Evolutionary conservation across 2,329 filamentous ascomycete genomes (phyloP).

Genomic region (Ascochyta pisi): DNA sequence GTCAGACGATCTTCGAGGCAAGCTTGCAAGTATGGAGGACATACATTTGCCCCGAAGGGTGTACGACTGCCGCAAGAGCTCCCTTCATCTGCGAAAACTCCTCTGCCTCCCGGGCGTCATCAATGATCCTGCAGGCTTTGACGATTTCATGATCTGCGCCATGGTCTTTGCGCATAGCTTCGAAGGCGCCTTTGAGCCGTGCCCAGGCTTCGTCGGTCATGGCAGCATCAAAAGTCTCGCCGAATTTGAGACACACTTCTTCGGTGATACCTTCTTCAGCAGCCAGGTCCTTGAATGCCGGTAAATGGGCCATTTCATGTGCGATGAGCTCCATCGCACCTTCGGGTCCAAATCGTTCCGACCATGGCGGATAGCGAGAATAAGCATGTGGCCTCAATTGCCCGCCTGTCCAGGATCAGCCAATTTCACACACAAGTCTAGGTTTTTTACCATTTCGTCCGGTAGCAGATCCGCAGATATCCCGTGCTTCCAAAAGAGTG

Average conservation of each 20-base stretch:
- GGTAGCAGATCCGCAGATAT: too few species aligned
- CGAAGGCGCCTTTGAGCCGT: constrained; percentile 16
- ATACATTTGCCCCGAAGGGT: too few species aligned
- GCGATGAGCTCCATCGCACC: constrained; percentile 21
- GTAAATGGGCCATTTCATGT: constrained; percentile 3
- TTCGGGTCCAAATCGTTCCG: constrained; percentile 14
- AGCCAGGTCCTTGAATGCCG: not conserved
- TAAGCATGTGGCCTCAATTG: constrained; percentile 21
- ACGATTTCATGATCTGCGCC: not conserved
- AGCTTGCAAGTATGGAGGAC: too few species aligned
- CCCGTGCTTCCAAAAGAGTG: constrained; percentile 6
- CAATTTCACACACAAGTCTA: not conserved
- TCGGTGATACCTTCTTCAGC: constrained; percentile 17
- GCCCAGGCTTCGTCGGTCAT: constrained; percentile 23
- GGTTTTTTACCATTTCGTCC: too few species aligned
- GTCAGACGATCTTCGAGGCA: too few species aligned
- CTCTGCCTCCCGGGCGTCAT: too few species aligned
- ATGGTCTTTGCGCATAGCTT: constrained; percentile 19
- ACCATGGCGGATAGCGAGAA: constrained; percentile 20
- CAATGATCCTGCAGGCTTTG: too few species aligned
- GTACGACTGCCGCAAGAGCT: too few species aligned
- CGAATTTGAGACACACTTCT: constrained; percentile 21
- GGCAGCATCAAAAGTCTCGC: constrained; percentile 22
- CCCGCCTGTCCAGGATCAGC: constrained; percentile 13
- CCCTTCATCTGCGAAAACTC: too few species aligned